Percentiles rank a stretch among this genome's conserved stretches.
Conservation (phyloP, 2,329 filamentous ascomycete genomes). For the Aureobasidium uvarum region DNA sequence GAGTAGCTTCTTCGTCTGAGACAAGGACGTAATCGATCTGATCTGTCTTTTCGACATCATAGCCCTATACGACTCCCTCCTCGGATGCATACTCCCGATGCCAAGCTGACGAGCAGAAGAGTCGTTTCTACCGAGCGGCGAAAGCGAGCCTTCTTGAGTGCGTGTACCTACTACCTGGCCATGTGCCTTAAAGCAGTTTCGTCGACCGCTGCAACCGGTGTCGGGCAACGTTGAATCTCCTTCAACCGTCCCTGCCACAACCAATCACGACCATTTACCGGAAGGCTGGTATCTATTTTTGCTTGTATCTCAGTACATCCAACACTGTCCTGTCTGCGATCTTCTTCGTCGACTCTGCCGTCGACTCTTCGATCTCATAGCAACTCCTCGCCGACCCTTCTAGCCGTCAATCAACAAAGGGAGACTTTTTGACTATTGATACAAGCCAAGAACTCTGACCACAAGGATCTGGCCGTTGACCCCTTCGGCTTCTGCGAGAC, state of each 20-base stretch:
- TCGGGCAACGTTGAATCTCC: not conserved
- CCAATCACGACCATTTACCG: not conserved
- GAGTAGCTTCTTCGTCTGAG: not conserved
- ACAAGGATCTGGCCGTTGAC: not conserved
- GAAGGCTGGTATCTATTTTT: not conserved
- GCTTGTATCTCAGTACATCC: not conserved
- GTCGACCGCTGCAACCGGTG: constrained; percentile 1
- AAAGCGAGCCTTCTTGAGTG: not conserved
- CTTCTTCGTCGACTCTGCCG: not conserved
- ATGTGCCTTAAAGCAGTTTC: constrained; percentile 4
- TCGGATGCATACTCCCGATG: not conserved
- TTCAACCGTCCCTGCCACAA: not conserved
- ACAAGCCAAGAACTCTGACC: not conserved
- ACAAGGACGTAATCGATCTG: constrained; percentile 14
- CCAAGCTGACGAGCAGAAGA: not conserved
- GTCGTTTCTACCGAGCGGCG: not conserved
- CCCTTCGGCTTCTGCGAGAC: constrained; percentile 2
- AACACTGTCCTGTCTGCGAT: not conserved
- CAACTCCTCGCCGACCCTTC: constrained; percentile 7
- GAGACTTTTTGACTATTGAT: not conserved
- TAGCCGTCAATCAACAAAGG: not conserved
- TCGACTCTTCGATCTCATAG: not conserved
- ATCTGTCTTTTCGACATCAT: not conserved
- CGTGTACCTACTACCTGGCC: not conserved
- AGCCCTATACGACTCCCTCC: not conserved